Percentiles rank a stretch among this genome's conserved stretches.
Evolutionary conservation across 495 filamentous ascomycete genomes (phyloP).

Genomic region (Staphylotrichum tortipilum): DNA sequence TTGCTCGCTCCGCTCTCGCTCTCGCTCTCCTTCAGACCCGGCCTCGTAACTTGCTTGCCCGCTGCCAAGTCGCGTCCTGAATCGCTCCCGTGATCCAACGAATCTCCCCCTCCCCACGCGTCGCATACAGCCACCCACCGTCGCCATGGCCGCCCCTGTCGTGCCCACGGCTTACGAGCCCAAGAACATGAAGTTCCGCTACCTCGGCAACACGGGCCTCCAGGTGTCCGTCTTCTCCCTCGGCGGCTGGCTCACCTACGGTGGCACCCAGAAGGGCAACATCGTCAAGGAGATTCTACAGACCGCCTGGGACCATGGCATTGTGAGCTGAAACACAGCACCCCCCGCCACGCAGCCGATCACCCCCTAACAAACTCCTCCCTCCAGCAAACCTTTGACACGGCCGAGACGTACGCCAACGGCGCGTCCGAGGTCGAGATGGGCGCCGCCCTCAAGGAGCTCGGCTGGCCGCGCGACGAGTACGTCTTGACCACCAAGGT

Average conservation of each 20-base stretch:
- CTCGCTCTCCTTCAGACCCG: too few relatives aligned
- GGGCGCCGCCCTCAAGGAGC: slow-evolving; percentile 60
- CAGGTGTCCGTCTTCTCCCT: slow-evolving; percentile 62
- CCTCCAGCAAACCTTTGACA: slow-evolving; percentile 49
- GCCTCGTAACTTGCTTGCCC: too few relatives aligned
- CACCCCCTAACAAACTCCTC: not conserved
- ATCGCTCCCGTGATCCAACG: too few relatives aligned
- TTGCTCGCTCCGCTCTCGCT: too few relatives aligned
- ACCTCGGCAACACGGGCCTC: slow-evolving; percentile 58
- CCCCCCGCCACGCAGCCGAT: not conserved
- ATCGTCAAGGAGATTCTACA: slow-evolving; percentile 36
- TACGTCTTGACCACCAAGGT: slow-evolving; percentile 82
- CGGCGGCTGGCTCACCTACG: slow-evolving; percentile 50
- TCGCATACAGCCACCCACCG: slow-evolving; percentile 15
- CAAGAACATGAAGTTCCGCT: slow-evolving; percentile 58
- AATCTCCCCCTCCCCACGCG: not conserved
- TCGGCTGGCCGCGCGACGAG: slow-evolving; percentile 69
- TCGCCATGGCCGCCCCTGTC: slow-evolving; percentile 17
- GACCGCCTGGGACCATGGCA: slow-evolving; percentile 47
- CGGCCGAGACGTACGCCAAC: slow-evolving; percentile 52
- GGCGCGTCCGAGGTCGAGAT: slow-evolving; percentile 68
- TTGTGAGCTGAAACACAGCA: too few relatives aligned
- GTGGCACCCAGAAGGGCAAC: slow-evolving; percentile 35
- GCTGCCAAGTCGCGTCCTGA: too few relatives aligned
- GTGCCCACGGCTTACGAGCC: slow-evolving; percentile 38